Evolutionary conservation across 257 asterid species (phyloP).

Genomic region (Przewalskia tangutica): DNA sequence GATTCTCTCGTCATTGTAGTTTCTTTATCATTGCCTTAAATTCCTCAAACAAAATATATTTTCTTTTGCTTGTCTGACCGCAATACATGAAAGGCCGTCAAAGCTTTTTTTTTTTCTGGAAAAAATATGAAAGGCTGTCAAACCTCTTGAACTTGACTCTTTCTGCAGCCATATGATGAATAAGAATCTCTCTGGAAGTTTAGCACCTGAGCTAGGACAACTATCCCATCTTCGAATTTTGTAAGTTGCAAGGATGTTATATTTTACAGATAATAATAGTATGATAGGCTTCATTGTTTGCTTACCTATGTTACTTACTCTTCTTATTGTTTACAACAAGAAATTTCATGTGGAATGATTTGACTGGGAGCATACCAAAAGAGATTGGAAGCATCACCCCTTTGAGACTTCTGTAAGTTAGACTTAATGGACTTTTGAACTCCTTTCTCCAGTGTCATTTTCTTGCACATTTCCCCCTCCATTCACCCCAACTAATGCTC

Average conservation of each 20-base stretch:
- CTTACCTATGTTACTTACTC: slow-evolving; percentile 7
- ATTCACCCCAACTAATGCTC: neutral
- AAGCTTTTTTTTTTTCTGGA: neutral
- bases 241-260: slow-evolving; percentile 16
- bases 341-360: slow-evolving; percentile 46
- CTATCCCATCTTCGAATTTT: slow-evolving; percentile 28
- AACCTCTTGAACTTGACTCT: neutral
- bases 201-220: slow-evolving; percentile 37
- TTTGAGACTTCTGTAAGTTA: slow-evolving; percentile 30
- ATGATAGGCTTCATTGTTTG: neutral
- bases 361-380: slow-evolving; percentile 34
- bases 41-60: neutral
- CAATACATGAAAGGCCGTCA: neutral
- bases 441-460: neutral
- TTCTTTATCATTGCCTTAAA: neutral
- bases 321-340: slow-evolving; percentile 10
- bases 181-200: slow-evolving; percentile 33
- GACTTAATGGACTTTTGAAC: neutral
- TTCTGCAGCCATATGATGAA: slow-evolving; percentile 35
- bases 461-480: neutral
- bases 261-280: neutral
- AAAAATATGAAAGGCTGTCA: neutral
- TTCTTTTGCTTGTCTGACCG: neutral
- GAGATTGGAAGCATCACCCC: slow-evolving; percentile 30
- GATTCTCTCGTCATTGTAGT: neutral